phyloP scores from a whole-genome alignment of 129 eudicot species.

The Flaveria ramosissima region DNA sequence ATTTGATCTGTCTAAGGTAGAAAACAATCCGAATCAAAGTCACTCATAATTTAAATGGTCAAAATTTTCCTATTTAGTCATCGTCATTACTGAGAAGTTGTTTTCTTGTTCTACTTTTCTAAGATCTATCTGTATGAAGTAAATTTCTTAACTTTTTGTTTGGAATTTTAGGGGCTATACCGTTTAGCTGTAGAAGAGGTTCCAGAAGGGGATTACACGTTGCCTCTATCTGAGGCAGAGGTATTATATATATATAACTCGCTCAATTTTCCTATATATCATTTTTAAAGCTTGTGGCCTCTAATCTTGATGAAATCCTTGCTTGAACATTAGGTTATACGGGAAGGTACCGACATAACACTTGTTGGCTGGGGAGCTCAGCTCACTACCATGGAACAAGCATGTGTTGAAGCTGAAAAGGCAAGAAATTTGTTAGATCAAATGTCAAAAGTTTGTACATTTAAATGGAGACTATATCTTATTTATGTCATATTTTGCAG shows the following conservation, averaged over 20 bases:
- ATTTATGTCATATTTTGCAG: slow-evolving; percentile 45
- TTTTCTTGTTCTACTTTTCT: slow-evolving; percentile 7
- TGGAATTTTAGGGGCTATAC: slow-evolving; percentile 71
- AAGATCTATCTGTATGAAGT: background rate
- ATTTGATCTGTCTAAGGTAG: background rate
- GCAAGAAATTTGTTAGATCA: slow-evolving; percentile 32
- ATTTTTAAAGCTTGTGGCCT: background rate
- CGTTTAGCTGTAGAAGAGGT: slow-evolving; percentile 95
- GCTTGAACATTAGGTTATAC: slow-evolving; percentile 57
- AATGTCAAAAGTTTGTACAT: background rate
- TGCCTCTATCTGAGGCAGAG: slow-evolving; percentile 95
- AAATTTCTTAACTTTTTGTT: background rate
- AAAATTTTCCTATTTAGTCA: background rate
- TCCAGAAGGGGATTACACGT: slow-evolving; percentile 89
- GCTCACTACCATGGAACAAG: slow-evolving; percentile 86
- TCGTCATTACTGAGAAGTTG: background rate
- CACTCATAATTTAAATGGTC: background rate
- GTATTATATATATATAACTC: slow-evolving; percentile 34
- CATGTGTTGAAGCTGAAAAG: slow-evolving; percentile 89
- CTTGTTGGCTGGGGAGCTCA: slow-evolving; percentile 99
- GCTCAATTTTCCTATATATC: background rate
- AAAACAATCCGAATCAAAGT: background rate
- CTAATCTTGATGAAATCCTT: slow-evolving; percentile 24
- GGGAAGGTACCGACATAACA: slow-evolving; percentile 90
- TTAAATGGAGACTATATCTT: background rate